Conservation (phyloP, 1,284 basidiomycete species). For the Anthracocystis setariae region DNA sequence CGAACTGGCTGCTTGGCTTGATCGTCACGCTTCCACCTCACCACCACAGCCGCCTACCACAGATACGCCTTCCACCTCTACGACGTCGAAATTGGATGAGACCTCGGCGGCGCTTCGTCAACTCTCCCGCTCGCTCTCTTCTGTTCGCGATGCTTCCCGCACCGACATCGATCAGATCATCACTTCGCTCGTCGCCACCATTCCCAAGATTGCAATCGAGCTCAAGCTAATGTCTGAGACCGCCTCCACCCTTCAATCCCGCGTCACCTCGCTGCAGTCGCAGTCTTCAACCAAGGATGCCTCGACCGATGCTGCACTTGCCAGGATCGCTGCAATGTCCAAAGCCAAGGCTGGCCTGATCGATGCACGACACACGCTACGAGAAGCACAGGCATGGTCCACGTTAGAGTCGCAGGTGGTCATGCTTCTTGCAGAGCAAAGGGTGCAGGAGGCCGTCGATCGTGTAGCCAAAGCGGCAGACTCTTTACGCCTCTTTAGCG, state of each 20-base stretch:
- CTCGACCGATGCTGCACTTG: slow-evolving; percentile 19
- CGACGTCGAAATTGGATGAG: slow-evolving; percentile 18
- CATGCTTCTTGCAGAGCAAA: slow-evolving; percentile 22
- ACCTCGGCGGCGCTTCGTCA: slow-evolving; percentile 21
- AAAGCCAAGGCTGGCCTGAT: slow-evolving; percentile 31
- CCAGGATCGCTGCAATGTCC: slow-evolving; percentile 30
- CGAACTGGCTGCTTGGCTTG: slow-evolving; percentile 34
- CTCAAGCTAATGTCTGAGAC: slow-evolving; percentile 40
- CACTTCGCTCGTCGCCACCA: slow-evolving; percentile 29
- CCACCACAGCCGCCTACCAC: neutral
- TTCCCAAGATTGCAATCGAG: slow-evolving; percentile 38
- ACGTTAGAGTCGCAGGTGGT: slow-evolving; percentile 46
- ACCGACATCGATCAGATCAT: slow-evolving; percentile 37
- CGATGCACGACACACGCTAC: slow-evolving; percentile 44
- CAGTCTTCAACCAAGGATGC: slow-evolving; percentile 16
- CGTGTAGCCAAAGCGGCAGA: slow-evolving; percentile 39
- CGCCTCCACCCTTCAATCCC: slow-evolving; percentile 24
- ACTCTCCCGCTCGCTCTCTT: slow-evolving; percentile 30
- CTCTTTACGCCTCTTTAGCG: slow-evolving; percentile 37
- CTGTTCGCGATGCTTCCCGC: slow-evolving; percentile 28
- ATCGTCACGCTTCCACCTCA: slow-evolving; percentile 12
- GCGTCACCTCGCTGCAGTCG: slow-evolving; percentile 12
- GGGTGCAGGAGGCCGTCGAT: slow-evolving; percentile 38
- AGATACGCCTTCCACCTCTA: neutral
- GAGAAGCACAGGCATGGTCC: slow-evolving; percentile 54